A percentile compares a stretch with the other conserved stretches of the same genome.
Evolutionary conservation across 2,329 filamentous ascomycete genomes (phyloP).

Genomic region (Fusarium nelsonii): DNA sequence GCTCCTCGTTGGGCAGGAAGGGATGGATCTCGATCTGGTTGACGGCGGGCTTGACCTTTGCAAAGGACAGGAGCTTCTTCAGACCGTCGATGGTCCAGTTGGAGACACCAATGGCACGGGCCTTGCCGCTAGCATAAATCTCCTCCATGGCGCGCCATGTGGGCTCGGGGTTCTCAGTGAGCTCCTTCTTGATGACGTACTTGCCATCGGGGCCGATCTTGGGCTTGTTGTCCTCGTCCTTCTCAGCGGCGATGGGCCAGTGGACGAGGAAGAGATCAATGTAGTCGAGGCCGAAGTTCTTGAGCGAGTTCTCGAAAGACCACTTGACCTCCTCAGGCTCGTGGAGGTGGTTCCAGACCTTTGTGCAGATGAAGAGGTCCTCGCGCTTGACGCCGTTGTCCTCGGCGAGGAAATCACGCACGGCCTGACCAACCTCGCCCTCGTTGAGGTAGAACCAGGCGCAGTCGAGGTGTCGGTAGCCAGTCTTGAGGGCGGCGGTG

Average conservation of each 20-base stretch:
- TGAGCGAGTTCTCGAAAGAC: conserved; percentile 61
- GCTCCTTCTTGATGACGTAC: conserved; percentile 63
- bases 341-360: conserved; percentile 71
- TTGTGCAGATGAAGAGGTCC: conserved; percentile 66
- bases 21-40: conserved; percentile 60
- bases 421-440: conserved; percentile 57
- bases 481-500: conserved; percentile 58
- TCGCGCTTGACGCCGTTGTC: conserved; percentile 49
- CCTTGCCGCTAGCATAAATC: conserved; percentile 58
- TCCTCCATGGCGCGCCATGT: conserved; percentile 71
- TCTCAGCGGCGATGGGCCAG: conserved; percentile 62
- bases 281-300: conserved; percentile 64
- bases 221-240: conserved; percentile 56
- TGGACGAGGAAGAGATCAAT: conserved; percentile 66
- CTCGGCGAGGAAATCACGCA: conserved; percentile 52
- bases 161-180: conserved; percentile 47
- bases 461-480: conserved; percentile 62
- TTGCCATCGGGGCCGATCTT: conserved; percentile 61
- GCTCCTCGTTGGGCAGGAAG: conserved; percentile 60
- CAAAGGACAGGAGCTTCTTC: conserved; percentile 50
- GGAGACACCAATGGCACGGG: conserved; percentile 62
- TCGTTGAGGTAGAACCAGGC: conserved; percentile 63
- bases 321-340: conserved; percentile 61
- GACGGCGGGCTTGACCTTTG: conserved; percentile 62
- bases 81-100: conserved; percentile 62